Percentiles rank a stretch among this genome's conserved stretches.
Conservation (phyloP, 1,139 yeast species). For the Kodamaea ohmeri region DNA sequence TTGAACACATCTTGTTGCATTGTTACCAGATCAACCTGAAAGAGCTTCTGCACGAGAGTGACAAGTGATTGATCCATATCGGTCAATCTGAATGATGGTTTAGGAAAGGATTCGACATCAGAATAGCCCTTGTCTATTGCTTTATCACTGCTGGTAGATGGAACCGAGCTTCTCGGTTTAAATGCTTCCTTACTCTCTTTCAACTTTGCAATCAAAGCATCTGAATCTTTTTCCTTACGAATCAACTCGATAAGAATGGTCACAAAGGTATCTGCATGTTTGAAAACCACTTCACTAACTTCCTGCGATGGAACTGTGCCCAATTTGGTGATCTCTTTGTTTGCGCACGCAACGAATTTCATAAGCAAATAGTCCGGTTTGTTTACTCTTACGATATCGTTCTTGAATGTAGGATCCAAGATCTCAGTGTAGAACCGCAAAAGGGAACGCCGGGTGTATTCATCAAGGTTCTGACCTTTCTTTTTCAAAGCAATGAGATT, state of each 20-base stretch:
- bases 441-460: conserved; percentile 42
- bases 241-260: conserved; percentile 50
- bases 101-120: conserved; percentile 23
- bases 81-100: conserved; percentile 47
- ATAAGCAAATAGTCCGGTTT: conserved; percentile 64
- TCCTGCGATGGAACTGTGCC: conserved; percentile 41
- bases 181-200: conserved; percentile 42
- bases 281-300: conserved; percentile 46
- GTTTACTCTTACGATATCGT: conserved; percentile 38
- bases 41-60: conserved; percentile 37
- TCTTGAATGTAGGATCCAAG: conserved; percentile 47
- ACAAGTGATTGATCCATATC: conserved; percentile 49
- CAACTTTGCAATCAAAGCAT: conserved; percentile 39
- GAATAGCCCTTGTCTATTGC: conserved; percentile 1
- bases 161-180: conserved; percentile 22
- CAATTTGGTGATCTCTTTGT: conserved; percentile 58
- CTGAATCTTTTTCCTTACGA: conserved; percentile 42
- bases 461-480: conserved; percentile 37
- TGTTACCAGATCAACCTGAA: conserved; percentile 36
- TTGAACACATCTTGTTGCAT: conserved; percentile 51
- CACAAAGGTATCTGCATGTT: conserved; percentile 59
- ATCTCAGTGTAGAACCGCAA: conserved; percentile 63
- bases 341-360: conserved; percentile 62
- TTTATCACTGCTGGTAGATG: conserved; percentile 5
- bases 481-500: conserved; percentile 54